Base-by-base conservation (phyloP, 2,329 filamentous ascomycete genomes). In the Fusarium sp. region DNA sequence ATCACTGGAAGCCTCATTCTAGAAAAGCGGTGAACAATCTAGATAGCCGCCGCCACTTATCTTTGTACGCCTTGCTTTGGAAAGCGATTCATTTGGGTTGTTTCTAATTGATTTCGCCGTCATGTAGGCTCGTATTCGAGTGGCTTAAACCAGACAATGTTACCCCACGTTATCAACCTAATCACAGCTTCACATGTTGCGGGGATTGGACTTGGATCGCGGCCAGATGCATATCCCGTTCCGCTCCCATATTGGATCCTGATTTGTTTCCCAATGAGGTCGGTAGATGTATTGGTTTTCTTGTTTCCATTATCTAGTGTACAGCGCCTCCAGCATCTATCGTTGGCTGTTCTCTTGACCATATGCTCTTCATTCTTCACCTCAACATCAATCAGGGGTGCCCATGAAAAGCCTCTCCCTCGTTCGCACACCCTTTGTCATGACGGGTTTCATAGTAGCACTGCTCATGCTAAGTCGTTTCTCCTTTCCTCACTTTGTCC, bases 281-380 rank as follows among this genome's bases (percentile, higher is more conserved):
- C 67, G 62, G 64, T 68, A 68, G 75, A 74, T 56, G 50, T 45
- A 63, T 61, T 70, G 61, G 61, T 61, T 71, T 76, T 68, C 74
- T 75, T 75, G 68, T 70, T 77, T 64, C 63, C 73, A 70, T 75
- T 72, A 75, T 75, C 69, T 79, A 78, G 69, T 78, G 71, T 78
- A 79, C 77, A 78, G 71, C 67, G 57, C 72, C 66, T 74, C 62
- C 46, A 59, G 52, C 64, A 47, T 65, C 63, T 62, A 69, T 50
- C 50, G 29, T 57, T 56, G 44, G 52, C 61, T 58, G 52, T 70
- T 62, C 52, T 47, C 60, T 49, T 61, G 41, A 47, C 46, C 67
- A 63, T 62, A 54, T 41, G 49, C 60, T 68, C 63, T 62, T 56
- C 46, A 36, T 49, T 55, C 33, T 53, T 61, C 62, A 62, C 44